These are phyloP conservation scores for Talaromyces sp. DNA, from an alignment of 2,329 filamentous ascomycete genomes.

Conservation along the genomic window DNA sequence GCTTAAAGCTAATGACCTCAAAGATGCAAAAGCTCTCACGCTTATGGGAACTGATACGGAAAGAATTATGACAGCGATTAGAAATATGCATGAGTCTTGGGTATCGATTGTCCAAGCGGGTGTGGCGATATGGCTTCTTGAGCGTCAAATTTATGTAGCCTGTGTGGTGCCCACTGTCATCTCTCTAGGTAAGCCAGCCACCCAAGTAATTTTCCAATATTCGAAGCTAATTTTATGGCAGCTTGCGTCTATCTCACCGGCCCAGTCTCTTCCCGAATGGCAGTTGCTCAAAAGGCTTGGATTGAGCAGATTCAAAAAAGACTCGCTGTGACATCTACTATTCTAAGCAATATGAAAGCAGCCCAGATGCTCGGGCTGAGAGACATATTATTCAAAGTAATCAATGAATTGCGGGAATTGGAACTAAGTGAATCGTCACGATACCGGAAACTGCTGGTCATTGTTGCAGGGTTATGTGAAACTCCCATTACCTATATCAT, in stretches of 20 bases:
- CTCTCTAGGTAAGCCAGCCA: neutral
- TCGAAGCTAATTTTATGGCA: neutral
- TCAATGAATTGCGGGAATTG: slow-evolving; percentile 33
- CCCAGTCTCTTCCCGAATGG: slow-evolving; percentile 1
- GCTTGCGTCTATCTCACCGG: slow-evolving; percentile 1
- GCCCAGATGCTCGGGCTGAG: slow-evolving; percentile 48
- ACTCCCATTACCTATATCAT: neutral
- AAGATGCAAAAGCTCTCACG: slow-evolving; percentile 35
- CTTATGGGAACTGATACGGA: slow-evolving; percentile 44
- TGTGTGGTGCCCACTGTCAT: slow-evolving; percentile 34
- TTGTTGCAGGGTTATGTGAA: slow-evolving; percentile 1
- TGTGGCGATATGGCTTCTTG: slow-evolving; percentile 40
- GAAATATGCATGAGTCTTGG: slow-evolving; percentile 41
- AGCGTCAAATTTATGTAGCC: slow-evolving; percentile 38
- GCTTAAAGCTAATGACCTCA: slow-evolving; percentile 18
- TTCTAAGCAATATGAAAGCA: slow-evolving; percentile 37
- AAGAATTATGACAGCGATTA: slow-evolving; percentile 35
- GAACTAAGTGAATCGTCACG: slow-evolving; percentile 24
- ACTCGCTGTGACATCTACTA: slow-evolving; percentile 13
- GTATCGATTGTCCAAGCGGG: slow-evolving; percentile 39
- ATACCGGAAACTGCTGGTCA: slow-evolving; percentile 1
- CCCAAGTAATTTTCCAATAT: neutral
- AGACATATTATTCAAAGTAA: slow-evolving; percentile 29
- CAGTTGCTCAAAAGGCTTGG: neutral
- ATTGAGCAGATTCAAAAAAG: slow-evolving; percentile 3